phyloP scores from a whole-genome alignment of 2,329 filamentous ascomycete genomes.

The Sarocladium oryzae region DNA sequence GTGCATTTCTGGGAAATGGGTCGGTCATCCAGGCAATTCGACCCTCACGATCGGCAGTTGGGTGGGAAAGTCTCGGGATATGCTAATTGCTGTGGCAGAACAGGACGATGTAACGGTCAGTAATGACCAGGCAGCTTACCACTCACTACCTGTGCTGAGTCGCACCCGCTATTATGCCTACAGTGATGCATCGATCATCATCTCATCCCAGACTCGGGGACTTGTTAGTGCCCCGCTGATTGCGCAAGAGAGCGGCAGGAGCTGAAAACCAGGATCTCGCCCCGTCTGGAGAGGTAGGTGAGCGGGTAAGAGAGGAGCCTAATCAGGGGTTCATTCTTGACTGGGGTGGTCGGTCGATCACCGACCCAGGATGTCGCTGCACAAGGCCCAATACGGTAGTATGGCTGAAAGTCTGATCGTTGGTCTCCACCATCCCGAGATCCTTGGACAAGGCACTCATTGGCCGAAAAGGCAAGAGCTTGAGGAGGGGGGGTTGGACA shows the following conservation, averaged over 20 bases:
- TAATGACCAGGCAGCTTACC: neutral
- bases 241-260: neutral
- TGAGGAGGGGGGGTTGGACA: neutral
- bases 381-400: conserved; percentile 2
- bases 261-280: conserved; percentile 9
- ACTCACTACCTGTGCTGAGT: too few relatives aligned
- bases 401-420: neutral
- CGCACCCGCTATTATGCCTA: too few relatives aligned
- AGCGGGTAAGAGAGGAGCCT: conserved; percentile 7
- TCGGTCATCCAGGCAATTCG: too few relatives aligned
- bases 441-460: neutral
- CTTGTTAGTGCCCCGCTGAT: too few relatives aligned
- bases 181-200: too few relatives aligned
- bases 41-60: too few relatives aligned
- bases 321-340: neutral
- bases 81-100: neutral
- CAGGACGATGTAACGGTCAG: neutral
- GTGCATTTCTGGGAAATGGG: too few relatives aligned
- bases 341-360: neutral
- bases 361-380: neutral
- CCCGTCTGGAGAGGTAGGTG: neutral
- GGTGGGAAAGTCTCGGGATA: neutral
- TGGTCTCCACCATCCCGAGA: neutral
- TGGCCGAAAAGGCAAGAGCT: neutral
- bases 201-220: neutral